Evolutionary conservation across 352 stramenopile genomes (phyloP).

Genomic region (Blastocystis sp.): DNA sequence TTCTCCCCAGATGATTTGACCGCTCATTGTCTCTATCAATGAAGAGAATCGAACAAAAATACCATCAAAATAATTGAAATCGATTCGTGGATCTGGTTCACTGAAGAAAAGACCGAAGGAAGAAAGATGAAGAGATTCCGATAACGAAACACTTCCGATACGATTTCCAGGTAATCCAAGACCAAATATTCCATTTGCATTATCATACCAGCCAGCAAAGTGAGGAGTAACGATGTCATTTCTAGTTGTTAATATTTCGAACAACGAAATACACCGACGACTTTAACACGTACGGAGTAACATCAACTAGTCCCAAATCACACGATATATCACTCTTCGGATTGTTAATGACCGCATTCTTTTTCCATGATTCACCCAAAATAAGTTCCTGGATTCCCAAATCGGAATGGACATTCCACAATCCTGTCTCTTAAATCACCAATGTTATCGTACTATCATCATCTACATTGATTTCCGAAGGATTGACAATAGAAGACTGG

Average conservation of each 20-base stretch:
- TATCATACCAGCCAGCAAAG: background rate
- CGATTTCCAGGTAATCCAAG: background rate
- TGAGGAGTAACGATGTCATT: background rate
- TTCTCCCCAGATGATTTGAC: constrained; percentile 26
- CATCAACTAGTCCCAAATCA: background rate
- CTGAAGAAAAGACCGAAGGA: background rate
- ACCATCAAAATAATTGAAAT: constrained; percentile 35
- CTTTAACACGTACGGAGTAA: background rate
- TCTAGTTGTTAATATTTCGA: background rate
- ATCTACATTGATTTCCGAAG: background rate
- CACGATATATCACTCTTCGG: background rate
- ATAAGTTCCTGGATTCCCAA: background rate
- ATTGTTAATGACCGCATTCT: background rate
- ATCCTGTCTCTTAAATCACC: background rate
- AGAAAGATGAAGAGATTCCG: background rate
- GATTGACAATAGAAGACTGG: background rate
- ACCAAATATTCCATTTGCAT: constrained; percentile 29
- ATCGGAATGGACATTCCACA: background rate
- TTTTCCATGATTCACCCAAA: constrained; percentile 9
- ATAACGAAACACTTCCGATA: background rate
- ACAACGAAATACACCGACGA: background rate
- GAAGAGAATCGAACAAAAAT: background rate
- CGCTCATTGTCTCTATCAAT: background rate
- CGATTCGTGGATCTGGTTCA: constrained; percentile 17
- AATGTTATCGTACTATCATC: background rate